Conservation (phyloP, 1,139 yeast species). For the Lodderomyces orthopsilosis region DNA sequence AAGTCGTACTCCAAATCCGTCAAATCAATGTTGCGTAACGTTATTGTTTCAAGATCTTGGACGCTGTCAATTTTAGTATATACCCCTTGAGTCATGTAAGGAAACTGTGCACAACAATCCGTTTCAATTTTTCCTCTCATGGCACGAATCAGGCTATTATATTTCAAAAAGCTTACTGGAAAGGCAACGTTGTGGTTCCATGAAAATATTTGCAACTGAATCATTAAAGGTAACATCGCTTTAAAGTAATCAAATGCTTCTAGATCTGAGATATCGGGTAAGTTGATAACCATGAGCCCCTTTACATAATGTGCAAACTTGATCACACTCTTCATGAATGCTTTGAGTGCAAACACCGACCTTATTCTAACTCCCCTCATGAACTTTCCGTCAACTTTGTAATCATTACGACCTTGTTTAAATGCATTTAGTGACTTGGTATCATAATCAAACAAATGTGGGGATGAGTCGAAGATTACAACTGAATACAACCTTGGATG, state of each 20-base stretch:
- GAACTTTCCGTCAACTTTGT: slow-evolving; percentile 7
- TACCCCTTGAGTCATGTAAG: background rate
- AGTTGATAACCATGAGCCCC: slow-evolving; percentile 16
- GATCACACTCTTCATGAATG: slow-evolving; percentile 18
- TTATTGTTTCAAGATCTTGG: slow-evolving; percentile 1
- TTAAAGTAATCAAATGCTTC: slow-evolving; percentile 18
- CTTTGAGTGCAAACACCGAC: slow-evolving; percentile 21
- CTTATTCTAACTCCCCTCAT: slow-evolving; percentile 14
- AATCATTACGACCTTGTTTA: slow-evolving; percentile 6
- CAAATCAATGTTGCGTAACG: slow-evolving; percentile 10
- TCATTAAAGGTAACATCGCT: slow-evolving; percentile 19
- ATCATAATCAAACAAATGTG: slow-evolving; percentile 10
- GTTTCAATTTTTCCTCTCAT: slow-evolving; percentile 9
- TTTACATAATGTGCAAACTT: slow-evolving; percentile 17
- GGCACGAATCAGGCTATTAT: slow-evolving; percentile 6
- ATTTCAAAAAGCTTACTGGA: slow-evolving; percentile 4
- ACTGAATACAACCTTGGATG: slow-evolving; percentile 21
- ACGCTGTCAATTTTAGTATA: background rate
- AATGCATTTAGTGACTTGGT: slow-evolving; percentile 8
- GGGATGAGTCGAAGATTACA: slow-evolving; percentile 22
- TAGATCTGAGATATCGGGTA: slow-evolving; percentile 31
- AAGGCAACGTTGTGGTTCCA: slow-evolving; percentile 18
- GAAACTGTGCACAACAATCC: background rate
- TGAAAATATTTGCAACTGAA: slow-evolving; percentile 19
- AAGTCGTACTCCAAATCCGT: slow-evolving; percentile 6